Evolutionary conservation across 768 basidiomycete species (phyloP).

Genomic region (Suillus placidus): DNA sequence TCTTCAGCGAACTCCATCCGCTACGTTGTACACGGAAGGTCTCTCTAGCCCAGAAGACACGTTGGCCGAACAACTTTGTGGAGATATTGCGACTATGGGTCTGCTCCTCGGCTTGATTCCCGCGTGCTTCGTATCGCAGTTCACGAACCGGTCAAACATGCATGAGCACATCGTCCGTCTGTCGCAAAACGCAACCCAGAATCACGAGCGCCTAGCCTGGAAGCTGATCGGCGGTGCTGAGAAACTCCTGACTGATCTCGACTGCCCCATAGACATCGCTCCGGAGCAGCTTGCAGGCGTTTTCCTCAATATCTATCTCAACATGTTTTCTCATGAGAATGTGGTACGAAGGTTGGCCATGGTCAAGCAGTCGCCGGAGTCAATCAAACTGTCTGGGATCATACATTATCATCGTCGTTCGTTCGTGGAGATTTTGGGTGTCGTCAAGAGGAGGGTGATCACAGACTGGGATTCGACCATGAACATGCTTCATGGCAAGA

Average conservation of each 20-base stretch:
- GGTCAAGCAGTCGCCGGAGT: conserved; percentile 2
- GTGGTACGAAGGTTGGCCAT: conserved; percentile 16
- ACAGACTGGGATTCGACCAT: conserved; percentile 49
- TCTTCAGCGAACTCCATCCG: conserved; percentile 25
- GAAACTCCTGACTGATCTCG: background rate
- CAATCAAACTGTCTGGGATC: conserved; percentile 18
- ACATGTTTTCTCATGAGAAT: conserved; percentile 36
- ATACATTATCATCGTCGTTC: conserved; percentile 51
- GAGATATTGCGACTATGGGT: conserved; percentile 30
- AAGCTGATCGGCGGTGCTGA: conserved; percentile 17
- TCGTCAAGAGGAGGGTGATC: conserved; percentile 40
- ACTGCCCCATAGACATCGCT: conserved; percentile 8
- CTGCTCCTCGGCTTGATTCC: conserved; percentile 32
- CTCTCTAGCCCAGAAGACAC: conserved; percentile 19
- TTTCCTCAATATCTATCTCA: conserved; percentile 30
- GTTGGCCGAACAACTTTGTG: conserved; percentile 30
- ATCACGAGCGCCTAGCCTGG: conserved; percentile 31
- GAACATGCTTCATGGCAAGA: conserved; percentile 28
- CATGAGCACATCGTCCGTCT: conserved; percentile 22
- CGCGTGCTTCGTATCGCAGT: conserved; percentile 27
- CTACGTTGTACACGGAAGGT: conserved; percentile 34
- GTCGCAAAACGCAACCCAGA: conserved; percentile 7
- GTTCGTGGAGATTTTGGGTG: conserved; percentile 48
- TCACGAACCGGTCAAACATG: conserved; percentile 33
- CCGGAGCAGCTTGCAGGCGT: conserved; percentile 29